Percentiles rank a stretch among this genome's conserved stretches.
These are phyloP conservation scores for Erythrobasidium hasegawianum DNA, from an alignment of 1,284 basidiomycete species.

Conservation along the genomic window DNA sequence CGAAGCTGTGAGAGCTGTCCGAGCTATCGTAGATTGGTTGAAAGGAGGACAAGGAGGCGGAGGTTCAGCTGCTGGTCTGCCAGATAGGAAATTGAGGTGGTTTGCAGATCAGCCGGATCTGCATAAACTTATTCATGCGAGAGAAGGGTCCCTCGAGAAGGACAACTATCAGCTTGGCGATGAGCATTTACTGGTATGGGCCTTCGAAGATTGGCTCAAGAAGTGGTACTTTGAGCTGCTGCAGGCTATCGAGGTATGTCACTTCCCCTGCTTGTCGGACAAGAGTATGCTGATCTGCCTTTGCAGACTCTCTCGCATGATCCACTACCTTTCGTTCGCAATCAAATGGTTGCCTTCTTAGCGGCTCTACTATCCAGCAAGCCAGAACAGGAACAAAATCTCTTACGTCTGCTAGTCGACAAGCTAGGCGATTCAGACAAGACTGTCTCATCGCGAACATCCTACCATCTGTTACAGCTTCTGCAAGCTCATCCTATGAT, in stretches of 20 bases:
- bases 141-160: slow-evolving; percentile 27
- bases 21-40: slow-evolving; percentile 97
- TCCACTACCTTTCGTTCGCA: slow-evolving; percentile 80
- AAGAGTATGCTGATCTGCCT: slow-evolving; percentile 4
- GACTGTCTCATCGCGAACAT: slow-evolving; percentile 81
- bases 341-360: slow-evolving; percentile 67
- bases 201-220: slow-evolving; percentile 96
- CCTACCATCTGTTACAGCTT: slow-evolving; percentile 81
- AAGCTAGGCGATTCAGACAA: slow-evolving; percentile 92
- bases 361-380: slow-evolving; percentile 75
- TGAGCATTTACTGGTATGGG: slow-evolving; percentile 64
- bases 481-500: slow-evolving; percentile 89
- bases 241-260: slow-evolving; percentile 76
- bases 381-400: slow-evolving; percentile 95
- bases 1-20: slow-evolving; percentile 80
- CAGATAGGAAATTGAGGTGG: slow-evolving; percentile 72
- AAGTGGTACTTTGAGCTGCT: slow-evolving; percentile 92
- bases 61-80: slow-evolving; percentile 53
- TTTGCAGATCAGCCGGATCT: slow-evolving; percentile 83
- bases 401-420: slow-evolving; percentile 86
- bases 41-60: slow-evolving; percentile 66
- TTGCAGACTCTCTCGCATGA: slow-evolving; percentile 74
- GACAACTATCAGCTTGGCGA: slow-evolving; percentile 38
- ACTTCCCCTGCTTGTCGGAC: background rate
- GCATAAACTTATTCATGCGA: slow-evolving; percentile 50